A percentile compares a stretch with the other conserved stretches of the same genome.
These are phyloP conservation scores for Ceratobasidium sp. DNA, from an alignment of 1,284 basidiomycete genomes.

Conservation along the genomic window DNA sequence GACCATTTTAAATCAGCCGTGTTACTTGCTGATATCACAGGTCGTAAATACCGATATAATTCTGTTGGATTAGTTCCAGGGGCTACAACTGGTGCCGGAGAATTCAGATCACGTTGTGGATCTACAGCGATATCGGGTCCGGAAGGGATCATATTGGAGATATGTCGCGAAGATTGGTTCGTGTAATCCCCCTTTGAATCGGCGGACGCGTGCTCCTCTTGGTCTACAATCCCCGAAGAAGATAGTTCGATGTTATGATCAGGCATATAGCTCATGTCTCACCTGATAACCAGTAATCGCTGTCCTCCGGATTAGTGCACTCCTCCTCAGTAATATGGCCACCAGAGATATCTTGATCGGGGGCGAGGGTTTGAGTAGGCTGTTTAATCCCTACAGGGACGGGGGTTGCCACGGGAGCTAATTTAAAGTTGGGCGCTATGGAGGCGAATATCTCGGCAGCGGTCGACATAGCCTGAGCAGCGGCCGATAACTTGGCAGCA, in stretches of 20 bases:
- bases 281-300: neutral
- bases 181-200: no score
- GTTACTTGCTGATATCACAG: no score
- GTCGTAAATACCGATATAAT: constrained; percentile 6
- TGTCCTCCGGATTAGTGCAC: neutral
- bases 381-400: neutral
- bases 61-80: no score
- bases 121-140: no score
- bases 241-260: no score
- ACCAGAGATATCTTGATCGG: neutral
- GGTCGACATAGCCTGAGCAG: neutral
- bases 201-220: no score
- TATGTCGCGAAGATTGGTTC: no score
- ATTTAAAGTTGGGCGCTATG: neutral
- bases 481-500: constrained; percentile 1
- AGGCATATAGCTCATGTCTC: neutral
- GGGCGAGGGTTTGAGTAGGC: neutral
- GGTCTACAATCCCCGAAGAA: no score
- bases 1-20: neutral
- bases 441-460: neutral
- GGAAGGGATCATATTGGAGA: no score
- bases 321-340: no score
- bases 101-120: no score
- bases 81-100: no score
- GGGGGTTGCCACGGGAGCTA: neutral